phyloP scores from a whole-genome alignment of 2,329 filamentous ascomycete genomes.

The Alternaria gaisen region DNA sequence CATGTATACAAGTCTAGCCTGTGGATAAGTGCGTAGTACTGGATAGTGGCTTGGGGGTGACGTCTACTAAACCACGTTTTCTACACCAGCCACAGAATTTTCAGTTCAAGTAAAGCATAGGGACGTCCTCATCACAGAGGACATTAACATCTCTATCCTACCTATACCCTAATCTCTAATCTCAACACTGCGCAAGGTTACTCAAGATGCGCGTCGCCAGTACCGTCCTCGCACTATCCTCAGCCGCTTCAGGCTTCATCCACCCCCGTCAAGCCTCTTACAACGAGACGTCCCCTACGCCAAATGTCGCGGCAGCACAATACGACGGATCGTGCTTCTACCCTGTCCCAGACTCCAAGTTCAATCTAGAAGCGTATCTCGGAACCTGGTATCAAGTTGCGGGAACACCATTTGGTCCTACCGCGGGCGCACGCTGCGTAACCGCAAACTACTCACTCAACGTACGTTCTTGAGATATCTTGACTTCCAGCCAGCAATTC shows the following conservation, averaged over 20 bases:
- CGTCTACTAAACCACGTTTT: neutral
- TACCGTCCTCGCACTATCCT: constrained; percentile 28
- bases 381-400: constrained; percentile 46
- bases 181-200: neutral
- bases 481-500: neutral
- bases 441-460: constrained; percentile 37
- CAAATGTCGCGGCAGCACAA: constrained; percentile 31
- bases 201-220: constrained; percentile 28
- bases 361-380: constrained; percentile 37
- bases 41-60: constrained; percentile 6
- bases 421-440: constrained; percentile 36
- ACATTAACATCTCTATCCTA: neutral
- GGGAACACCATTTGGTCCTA: constrained; percentile 41
- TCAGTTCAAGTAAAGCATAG: neutral
- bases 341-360: constrained; percentile 35
- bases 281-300: constrained; percentile 19
- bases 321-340: constrained; percentile 42
- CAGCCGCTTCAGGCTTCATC: constrained; percentile 26
- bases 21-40: neutral
- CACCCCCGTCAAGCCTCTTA: constrained; percentile 14
- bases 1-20: constrained; percentile 4
- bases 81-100: constrained; percentile 1
- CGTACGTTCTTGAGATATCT: constrained; percentile 7
- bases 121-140: neutral
- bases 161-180: neutral